A percentile compares a stretch with the other conserved stretches of the same genome.
These are phyloP conservation scores for Paramyrothecium roridum DNA, from an alignment of 2,329 filamentous ascomycete genomes.

Conservation along the genomic window DNA sequence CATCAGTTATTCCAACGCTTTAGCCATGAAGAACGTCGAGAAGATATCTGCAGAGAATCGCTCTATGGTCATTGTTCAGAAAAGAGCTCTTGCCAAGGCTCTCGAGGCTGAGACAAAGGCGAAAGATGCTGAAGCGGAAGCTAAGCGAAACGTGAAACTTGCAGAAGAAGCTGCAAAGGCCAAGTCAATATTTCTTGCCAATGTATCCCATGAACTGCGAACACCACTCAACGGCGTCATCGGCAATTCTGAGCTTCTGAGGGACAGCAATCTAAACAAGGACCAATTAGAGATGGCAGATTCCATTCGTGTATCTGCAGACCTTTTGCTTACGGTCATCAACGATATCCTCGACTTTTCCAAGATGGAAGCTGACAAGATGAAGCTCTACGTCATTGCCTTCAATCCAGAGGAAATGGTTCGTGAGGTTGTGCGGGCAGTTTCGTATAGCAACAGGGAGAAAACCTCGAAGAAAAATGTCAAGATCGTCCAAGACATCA, in stretches of 20 bases:
- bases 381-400: conserved; percentile 73
- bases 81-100: conserved; percentile 68
- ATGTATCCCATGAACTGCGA: conserved; percentile 77
- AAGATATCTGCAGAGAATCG: conserved; percentile 76
- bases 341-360: conserved; percentile 97
- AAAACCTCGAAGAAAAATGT: conserved; percentile 62
- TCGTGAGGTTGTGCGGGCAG: conserved; percentile 62
- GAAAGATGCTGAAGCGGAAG: conserved; percentile 72
- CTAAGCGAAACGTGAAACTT: conserved; percentile 74
- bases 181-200: conserved; percentile 77
- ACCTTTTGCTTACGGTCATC: conserved; percentile 86
- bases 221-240: conserved; percentile 87
- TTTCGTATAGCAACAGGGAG: conserved; percentile 63
- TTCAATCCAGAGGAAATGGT: conserved; percentile 68
- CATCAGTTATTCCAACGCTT: conserved; percentile 67
- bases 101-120: conserved; percentile 72
- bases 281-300: conserved; percentile 85
- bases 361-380: conserved; percentile 84
- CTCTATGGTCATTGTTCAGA: conserved; percentile 75
- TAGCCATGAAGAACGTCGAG: conserved; percentile 68
- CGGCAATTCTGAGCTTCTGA: conserved; percentile 79
- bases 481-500: conserved; percentile 67
- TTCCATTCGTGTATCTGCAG: conserved; percentile 81
- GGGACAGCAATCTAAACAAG: conserved; percentile 69
- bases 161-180: conserved; percentile 82